phyloP scores from a whole-genome alignment of 208 protist genomes.

The Leishmania mexicana region DNA sequence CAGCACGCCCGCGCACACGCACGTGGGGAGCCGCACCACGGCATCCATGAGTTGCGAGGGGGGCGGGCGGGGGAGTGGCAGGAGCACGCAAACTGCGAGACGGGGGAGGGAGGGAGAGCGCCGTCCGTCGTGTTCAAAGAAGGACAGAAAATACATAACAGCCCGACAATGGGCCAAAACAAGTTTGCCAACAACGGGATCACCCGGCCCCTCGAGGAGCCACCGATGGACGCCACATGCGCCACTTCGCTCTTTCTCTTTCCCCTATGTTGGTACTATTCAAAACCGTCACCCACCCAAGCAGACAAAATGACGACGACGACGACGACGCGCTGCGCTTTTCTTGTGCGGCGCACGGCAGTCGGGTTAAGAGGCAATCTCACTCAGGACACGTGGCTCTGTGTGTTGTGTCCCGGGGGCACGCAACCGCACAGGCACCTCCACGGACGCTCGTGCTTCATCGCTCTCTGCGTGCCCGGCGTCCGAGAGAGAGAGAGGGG shows the following conservation, averaged over 20 bases:
- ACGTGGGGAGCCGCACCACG: background rate
- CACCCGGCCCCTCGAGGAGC: background rate
- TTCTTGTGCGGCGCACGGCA: background rate
- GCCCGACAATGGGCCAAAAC: background rate
- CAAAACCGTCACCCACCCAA: too few species aligned
- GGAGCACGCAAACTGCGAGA: background rate
- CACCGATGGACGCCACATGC: background rate
- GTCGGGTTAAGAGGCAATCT: background rate
- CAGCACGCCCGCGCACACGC: background rate
- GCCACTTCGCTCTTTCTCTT: background rate
- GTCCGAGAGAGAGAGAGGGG: background rate
- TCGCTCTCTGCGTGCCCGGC: background rate
- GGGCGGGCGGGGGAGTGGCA: background rate
- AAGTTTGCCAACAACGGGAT: background rate
- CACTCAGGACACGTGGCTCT: background rate
- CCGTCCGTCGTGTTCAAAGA: too few species aligned
- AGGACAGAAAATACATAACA: background rate
- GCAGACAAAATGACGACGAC: background rate
- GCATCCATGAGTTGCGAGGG: background rate
- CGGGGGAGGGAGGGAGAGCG: too few species aligned
- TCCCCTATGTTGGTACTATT: too few species aligned
- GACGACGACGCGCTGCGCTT: background rate
- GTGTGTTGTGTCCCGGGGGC: too few species aligned
- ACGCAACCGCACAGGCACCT: background rate
- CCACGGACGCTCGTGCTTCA: background rate